phyloP scores from a whole-genome alignment of 352 stramenopile species.

The Phytophthora constricta region DNA sequence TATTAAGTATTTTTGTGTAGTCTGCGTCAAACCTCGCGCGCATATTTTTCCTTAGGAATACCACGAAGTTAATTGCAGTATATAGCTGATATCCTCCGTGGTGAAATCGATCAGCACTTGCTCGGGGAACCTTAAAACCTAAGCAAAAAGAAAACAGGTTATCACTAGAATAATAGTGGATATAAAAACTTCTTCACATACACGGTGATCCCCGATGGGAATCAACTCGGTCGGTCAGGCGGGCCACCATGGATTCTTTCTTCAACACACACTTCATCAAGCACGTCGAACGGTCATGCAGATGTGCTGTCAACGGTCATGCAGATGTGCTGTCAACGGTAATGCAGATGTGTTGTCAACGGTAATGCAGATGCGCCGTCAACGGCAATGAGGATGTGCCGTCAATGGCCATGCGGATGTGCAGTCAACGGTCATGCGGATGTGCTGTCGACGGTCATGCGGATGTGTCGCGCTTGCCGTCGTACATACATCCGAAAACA shows the following conservation, averaged over 20 bases:
- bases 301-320: not conserved
- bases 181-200: not conserved
- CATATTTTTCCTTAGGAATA: conserved; percentile 20
- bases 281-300: not conserved
- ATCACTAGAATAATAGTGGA: too few relatives aligned
- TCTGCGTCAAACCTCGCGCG: not conserved
- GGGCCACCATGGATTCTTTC: too few relatives aligned
- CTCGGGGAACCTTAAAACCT: not conserved
- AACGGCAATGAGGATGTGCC: not conserved
- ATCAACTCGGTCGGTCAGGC: too few relatives aligned
- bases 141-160: not conserved
- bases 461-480: too few relatives aligned
- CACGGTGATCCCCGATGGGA: not conserved
- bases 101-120: not conserved
- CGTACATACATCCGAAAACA: too few relatives aligned
- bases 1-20: conserved; percentile 6
- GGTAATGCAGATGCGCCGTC: not conserved
- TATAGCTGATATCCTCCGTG: not conserved
- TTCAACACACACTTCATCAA: too few relatives aligned
- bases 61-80: conserved; percentile 14
- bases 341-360: not conserved
- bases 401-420: not conserved
- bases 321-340: not conserved
- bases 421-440: not conserved
- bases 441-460: too few relatives aligned